These are phyloP conservation scores for Cytospora paraplurivora DNA, from an alignment of 2,329 filamentous ascomycete species.

Conservation along the genomic window DNA sequence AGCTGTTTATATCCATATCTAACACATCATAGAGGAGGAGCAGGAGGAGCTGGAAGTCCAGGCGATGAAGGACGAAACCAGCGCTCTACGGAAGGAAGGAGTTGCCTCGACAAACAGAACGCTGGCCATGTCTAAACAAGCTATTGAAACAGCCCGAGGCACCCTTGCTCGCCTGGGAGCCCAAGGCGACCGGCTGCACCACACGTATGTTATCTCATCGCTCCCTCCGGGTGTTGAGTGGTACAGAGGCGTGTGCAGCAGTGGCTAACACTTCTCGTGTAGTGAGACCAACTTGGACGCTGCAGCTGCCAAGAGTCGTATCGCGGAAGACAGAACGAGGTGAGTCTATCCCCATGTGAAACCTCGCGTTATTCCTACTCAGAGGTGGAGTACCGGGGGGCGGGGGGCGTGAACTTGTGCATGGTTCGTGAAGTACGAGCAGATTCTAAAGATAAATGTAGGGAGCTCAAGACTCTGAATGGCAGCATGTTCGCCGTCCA, in stretches of 20 bases:
- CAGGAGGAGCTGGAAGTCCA: conserved; percentile 73
- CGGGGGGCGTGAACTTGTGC: too few relatives aligned
- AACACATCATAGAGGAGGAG: conserved; percentile 67
- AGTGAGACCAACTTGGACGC: conserved; percentile 77
- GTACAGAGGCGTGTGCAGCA: neutral
- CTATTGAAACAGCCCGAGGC: conserved; percentile 69
- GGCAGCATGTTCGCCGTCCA: conserved; percentile 89
- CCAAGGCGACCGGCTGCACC: conserved; percentile 80
- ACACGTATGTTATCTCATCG: conserved; percentile 49
- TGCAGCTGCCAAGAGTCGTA: conserved; percentile 72
- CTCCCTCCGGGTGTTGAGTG: neutral
- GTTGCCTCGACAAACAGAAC: conserved; percentile 67
- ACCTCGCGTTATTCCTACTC: too few relatives aligned
- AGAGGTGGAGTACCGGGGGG: too few relatives aligned
- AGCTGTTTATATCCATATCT: too few relatives aligned
- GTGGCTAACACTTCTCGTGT: neutral
- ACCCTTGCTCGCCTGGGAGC: conserved; percentile 73
- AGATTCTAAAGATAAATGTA: too few relatives aligned
- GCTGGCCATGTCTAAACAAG: conserved; percentile 66
- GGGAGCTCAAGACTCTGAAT: conserved; percentile 83
- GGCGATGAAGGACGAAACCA: conserved; percentile 73
- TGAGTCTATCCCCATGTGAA: neutral
- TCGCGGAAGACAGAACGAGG: conserved; percentile 73
- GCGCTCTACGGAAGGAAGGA: conserved; percentile 75
- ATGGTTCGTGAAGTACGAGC: too few relatives aligned